Base-by-base conservation (phyloP, 2,329 filamentous ascomycete genomes). In the Elsinoe fawcettii region DNA sequence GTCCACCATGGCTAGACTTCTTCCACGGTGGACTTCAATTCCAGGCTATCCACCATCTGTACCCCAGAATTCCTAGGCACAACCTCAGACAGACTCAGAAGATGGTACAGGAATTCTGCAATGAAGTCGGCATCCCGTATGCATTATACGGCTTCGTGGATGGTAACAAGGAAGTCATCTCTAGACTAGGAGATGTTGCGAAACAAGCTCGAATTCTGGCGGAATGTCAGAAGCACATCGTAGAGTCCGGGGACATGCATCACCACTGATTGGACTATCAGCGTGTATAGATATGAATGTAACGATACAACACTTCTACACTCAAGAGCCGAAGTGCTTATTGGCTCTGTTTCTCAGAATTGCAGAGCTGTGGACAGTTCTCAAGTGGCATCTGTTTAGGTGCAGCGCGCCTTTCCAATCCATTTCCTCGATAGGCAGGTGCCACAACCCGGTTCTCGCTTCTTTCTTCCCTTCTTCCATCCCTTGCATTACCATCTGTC, bases 1-100 rank as follows among this genome's bases (percentile, higher is more conserved):
- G 90, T 67, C 88, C 90, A 0, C 77, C 80, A 11, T 95, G 90
- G 90, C 77, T 95, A 11, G 90, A 95, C 68, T 95, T 90, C 68
- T 81, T 95, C 70, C 90, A 95, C 64, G 90, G 90, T 20, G 90
- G 90, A 3, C 75, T 95, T 60, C 90, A 95, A 70, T 95, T 95
- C 71, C 90, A 95, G 71, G 89, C 86, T 6, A 85, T 95, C 54
- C 90, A 95, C 67, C 90, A 95, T 68, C 74, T 95, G 20, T 95
- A 85, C 67, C 90, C 90, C 1, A 81, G 90, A 9, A 83, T 95
- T 60, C 90, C 90, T 8, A 79, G 90, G 41, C 90, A 95, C 70
- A 95, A 95, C 69, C 79, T 95, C 54, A 84, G 90, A 47, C 75
- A 75, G 58, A 80, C 86, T 3, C 90, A 93, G 72, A 83, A 80